Evolutionary conservation across 306 rosid species (phyloP).

Genomic region (Lupinus albus): DNA sequence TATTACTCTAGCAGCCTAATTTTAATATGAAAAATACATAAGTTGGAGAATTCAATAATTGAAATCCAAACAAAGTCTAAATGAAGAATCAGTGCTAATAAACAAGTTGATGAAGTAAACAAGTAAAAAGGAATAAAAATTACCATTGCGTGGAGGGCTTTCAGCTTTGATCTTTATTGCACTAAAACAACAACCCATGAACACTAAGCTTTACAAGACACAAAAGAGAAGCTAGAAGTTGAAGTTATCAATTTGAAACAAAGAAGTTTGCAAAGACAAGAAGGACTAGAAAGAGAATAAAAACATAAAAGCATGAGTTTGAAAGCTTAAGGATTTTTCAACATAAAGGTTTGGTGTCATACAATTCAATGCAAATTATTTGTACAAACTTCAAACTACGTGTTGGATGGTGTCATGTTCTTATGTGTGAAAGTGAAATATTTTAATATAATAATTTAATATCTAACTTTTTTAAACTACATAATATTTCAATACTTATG

Average conservation of each 20-base stretch:
- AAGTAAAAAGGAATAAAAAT: constrained; percentile 15
- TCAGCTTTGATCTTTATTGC: constrained; percentile 78
- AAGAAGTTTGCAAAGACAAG: constrained; percentile 17
- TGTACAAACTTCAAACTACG: background rate
- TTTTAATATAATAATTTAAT: too few relatives aligned
- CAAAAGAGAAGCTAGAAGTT: constrained; percentile 31
- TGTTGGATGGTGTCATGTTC: constrained; percentile 15
- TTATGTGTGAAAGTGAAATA: background rate
- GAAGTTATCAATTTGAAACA: constrained; percentile 29
- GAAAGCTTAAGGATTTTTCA: constrained; percentile 49
- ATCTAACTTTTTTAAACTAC: too few relatives aligned
- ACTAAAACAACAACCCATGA: constrained; percentile 88
- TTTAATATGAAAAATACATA: background rate
- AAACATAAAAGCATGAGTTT: constrained; percentile 34
- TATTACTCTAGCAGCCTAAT: background rate
- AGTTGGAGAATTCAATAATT: constrained; percentile 20
- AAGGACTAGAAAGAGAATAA: constrained; percentile 36
- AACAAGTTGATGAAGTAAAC: constrained; percentile 23
- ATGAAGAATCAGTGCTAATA: constrained; percentile 6
- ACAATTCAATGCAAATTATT: background rate
- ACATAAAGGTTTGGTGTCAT: constrained; percentile 48
- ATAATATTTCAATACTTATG: too few relatives aligned
- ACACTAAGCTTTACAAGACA: constrained; percentile 32
- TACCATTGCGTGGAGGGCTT: constrained; percentile 81
- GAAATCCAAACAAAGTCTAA: constrained; percentile 20